Conservation (phyloP, 208 protist genomes). For the Balamuthia mandrillaris region DNA sequence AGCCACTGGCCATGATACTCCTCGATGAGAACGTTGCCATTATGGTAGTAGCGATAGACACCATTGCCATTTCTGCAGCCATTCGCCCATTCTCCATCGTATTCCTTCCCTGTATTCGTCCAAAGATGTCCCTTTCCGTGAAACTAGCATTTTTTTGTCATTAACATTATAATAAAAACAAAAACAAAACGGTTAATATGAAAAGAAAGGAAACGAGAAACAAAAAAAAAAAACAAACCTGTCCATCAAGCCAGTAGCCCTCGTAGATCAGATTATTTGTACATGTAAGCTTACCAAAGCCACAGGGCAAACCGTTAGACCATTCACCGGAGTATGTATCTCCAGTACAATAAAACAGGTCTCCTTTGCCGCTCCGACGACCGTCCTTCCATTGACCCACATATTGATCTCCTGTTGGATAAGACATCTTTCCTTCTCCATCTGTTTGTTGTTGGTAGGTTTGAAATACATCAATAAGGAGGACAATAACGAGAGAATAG, state of each 20-base stretch:
- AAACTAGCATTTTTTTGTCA: no score
- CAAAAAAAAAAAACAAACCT: no score
- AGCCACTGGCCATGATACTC: constrained; percentile 36
- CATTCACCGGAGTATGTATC: constrained; percentile 30
- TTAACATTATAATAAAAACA: no score
- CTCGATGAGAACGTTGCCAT: background rate
- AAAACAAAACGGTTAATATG: no score
- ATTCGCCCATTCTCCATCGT: constrained; percentile 26
- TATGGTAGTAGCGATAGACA: background rate
- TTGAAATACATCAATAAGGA: background rate
- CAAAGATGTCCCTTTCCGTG: constrained; percentile 31
- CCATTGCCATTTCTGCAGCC: constrained; percentile 29
- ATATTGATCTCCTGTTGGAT: constrained; percentile 17
- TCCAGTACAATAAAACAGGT: constrained; percentile 14
- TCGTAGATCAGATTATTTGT: constrained; percentile 1
- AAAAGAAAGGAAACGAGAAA: no score
- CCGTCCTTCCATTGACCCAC: constrained; percentile 25
- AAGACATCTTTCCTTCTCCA: constrained; percentile 3
- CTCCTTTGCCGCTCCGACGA: constrained; percentile 18
- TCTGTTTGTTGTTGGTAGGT: background rate
- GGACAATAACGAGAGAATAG: no score
- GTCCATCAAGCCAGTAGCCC: constrained; percentile 28
- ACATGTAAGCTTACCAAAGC: constrained; percentile 12
- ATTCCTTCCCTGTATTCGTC: constrained; percentile 7
- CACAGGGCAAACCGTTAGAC: background rate